phyloP scores from a whole-genome alignment of 1,284 basidiomycete genomes.

The Cerioporus squamosus region DNA sequence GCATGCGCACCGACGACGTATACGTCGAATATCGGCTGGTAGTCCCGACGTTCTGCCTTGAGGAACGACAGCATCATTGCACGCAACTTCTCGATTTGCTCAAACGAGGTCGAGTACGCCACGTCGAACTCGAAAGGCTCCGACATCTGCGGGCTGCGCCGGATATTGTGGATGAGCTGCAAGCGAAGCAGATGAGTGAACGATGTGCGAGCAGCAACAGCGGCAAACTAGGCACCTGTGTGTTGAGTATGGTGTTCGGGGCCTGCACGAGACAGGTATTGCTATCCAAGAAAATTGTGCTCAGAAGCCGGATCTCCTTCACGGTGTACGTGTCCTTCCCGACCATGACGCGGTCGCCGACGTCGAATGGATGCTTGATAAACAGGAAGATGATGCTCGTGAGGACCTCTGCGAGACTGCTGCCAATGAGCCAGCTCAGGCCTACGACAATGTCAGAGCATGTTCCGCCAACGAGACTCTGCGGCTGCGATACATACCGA shows the following conservation, averaged over 20 bases:
- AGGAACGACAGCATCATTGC: slow-evolving; percentile 85
- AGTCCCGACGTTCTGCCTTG: slow-evolving; percentile 72
- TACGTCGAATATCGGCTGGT: slow-evolving; percentile 74
- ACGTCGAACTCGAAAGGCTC: slow-evolving; percentile 86
- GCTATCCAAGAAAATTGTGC: slow-evolving; percentile 75
- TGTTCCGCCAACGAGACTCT: background rate
- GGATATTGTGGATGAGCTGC: slow-evolving; percentile 74
- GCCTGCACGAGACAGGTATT: slow-evolving; percentile 66
- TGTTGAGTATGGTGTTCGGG: slow-evolving; percentile 71
- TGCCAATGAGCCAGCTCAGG: slow-evolving; percentile 89
- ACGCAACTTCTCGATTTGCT: slow-evolving; percentile 82
- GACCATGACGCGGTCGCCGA: slow-evolving; percentile 78
- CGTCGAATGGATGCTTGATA: slow-evolving; percentile 87
- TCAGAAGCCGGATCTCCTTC: slow-evolving; percentile 86
- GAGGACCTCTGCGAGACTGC: slow-evolving; percentile 68
- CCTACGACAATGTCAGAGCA: slow-evolving; percentile 40
- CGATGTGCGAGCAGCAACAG: background rate
- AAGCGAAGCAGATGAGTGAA: slow-evolving; percentile 11
- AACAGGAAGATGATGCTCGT: slow-evolving; percentile 88
- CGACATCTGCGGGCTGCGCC: slow-evolving; percentile 71
- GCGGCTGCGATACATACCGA: slow-evolving; percentile 49
- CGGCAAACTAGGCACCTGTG: slow-evolving; percentile 49
- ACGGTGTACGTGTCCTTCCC: slow-evolving; percentile 72
- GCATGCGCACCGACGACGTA: slow-evolving; percentile 55
- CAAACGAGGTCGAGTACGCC: slow-evolving; percentile 78